Conservation (phyloP, 768 basidiomycete species). For the Sporobolomyces pararoseus region DNA sequence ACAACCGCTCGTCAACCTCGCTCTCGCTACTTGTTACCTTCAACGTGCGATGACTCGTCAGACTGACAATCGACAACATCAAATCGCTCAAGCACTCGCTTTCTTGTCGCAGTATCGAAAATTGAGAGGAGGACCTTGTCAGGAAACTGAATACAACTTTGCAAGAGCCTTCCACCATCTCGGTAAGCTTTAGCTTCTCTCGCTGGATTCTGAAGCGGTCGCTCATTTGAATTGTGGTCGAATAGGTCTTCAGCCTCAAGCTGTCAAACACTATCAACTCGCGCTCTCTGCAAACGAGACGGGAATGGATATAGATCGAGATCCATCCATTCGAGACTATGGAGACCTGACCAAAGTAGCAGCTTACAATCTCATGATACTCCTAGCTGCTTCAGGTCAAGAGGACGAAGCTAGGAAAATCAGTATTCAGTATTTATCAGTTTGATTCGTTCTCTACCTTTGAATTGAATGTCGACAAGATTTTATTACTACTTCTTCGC, state of each 20-base stretch:
- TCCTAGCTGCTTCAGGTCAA: slow-evolving; percentile 18
- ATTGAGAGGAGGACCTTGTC: slow-evolving; percentile 54
- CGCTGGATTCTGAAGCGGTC: no score
- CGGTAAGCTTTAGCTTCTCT: slow-evolving; percentile 55
- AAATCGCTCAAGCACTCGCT: slow-evolving; percentile 80
- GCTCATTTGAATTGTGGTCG: no score
- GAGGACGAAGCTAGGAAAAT: slow-evolving; percentile 22
- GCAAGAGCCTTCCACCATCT: slow-evolving; percentile 87
- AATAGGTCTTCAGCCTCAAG: slow-evolving; percentile 77
- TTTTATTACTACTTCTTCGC: no score
- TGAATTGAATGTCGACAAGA: no score
- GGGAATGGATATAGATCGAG: slow-evolving; percentile 15
- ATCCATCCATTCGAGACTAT: background rate
- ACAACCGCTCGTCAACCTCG: slow-evolving; percentile 80
- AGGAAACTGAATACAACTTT: slow-evolving; percentile 90
- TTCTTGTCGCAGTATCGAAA: slow-evolving; percentile 77
- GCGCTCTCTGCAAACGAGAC: background rate
- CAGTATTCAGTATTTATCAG: slow-evolving; percentile 35
- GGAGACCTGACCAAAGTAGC: slow-evolving; percentile 11
- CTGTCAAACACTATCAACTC: slow-evolving; percentile 74
- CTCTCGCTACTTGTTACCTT: slow-evolving; percentile 75
- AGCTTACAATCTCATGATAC: slow-evolving; percentile 37
- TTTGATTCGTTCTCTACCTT: slow-evolving; percentile 6
- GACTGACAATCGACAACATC: slow-evolving; percentile 86
- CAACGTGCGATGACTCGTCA: slow-evolving; percentile 90